These are phyloP conservation scores for Phytophthora multivora DNA, from an alignment of 352 stramenopile genomes.

Conservation along the genomic window DNA sequence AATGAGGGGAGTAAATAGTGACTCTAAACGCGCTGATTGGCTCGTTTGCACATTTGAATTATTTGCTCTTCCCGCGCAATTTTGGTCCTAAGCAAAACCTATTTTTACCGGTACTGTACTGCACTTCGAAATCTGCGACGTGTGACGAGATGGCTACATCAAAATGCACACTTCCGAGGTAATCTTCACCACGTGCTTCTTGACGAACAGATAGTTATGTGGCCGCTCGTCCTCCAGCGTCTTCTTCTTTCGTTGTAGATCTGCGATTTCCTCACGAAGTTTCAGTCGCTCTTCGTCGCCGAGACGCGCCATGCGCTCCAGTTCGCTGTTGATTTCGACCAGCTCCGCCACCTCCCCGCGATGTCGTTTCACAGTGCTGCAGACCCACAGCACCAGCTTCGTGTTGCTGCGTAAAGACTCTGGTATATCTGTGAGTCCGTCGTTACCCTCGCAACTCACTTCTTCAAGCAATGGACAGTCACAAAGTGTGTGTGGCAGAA, in stretches of 20 bases:
- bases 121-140: constrained; percentile 26
- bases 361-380: constrained; percentile 74
- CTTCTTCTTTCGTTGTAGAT: constrained; percentile 66
- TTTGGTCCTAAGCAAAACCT: neutral
- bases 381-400: constrained; percentile 83
- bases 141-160: constrained; percentile 59
- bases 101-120: constrained; percentile 1
- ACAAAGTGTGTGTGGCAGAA: constrained; percentile 71
- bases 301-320: constrained; percentile 74
- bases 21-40: constrained; percentile 5
- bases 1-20: constrained; percentile 3
- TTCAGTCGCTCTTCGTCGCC: constrained; percentile 76
- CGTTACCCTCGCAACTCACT: constrained; percentile 65
- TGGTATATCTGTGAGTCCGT: constrained; percentile 60
- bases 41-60: constrained; percentile 9
- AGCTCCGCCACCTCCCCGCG: constrained; percentile 65
- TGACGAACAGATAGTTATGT: constrained; percentile 73
- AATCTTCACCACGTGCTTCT: constrained; percentile 57
- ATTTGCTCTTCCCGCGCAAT: constrained; percentile 17
- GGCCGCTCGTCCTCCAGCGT: constrained; percentile 63
- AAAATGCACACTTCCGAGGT: constrained; percentile 66
- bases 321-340: constrained; percentile 73
- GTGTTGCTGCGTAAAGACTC: constrained; percentile 73
- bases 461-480: constrained; percentile 63
- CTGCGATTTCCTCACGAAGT: constrained; percentile 65